Evolutionary conservation across 75 land plant species (phyloP).

Genomic region (Cupressus sempervirens): DNA sequence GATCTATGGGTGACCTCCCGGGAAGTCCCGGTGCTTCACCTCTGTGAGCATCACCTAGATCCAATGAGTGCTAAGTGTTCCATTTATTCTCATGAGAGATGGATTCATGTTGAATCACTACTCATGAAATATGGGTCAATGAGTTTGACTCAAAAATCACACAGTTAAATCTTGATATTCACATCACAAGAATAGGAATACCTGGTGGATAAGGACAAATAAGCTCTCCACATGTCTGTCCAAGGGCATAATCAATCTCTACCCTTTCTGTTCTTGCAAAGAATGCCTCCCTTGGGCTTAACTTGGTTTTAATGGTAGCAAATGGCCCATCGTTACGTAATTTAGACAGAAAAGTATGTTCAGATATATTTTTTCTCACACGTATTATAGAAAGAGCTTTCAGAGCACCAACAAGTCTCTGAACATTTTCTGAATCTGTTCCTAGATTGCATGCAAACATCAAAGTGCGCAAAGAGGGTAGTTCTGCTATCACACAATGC

Average conservation of each 20-base stretch:
- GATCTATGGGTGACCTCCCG: too few species aligned
- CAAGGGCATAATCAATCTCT: slow-evolving; percentile 36
- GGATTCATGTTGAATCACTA: too few species aligned
- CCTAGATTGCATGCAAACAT: slow-evolving; percentile 76
- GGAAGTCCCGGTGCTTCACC: too few species aligned
- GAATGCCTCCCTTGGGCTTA: slow-evolving; percentile 88
- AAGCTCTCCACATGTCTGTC: slow-evolving; percentile 72
- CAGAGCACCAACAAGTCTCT: slow-evolving; percentile 49
- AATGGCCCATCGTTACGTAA: slow-evolving; percentile 16
- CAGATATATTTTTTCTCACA: background rate
- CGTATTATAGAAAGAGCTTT: slow-evolving; percentile 29
- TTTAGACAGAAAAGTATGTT: background rate
- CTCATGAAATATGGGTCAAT: too few species aligned
- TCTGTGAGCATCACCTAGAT: too few species aligned
- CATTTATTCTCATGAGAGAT: too few species aligned
- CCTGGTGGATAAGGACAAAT: slow-evolving; percentile 94
- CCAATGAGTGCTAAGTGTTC: too few species aligned
- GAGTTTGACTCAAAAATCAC: too few species aligned
- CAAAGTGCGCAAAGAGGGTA: slow-evolving; percentile 53
- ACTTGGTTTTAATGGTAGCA: slow-evolving; percentile 17
- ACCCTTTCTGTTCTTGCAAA: slow-evolving; percentile 59
- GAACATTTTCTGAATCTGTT: slow-evolving; percentile 49
- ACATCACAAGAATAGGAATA: too few species aligned
- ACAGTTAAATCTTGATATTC: too few species aligned
- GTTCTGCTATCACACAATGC: slow-evolving; percentile 57